These are phyloP conservation scores for Hypsizygus ulmarius DNA, from an alignment of 1,284 basidiomycete genomes.

Conservation along the genomic window DNA sequence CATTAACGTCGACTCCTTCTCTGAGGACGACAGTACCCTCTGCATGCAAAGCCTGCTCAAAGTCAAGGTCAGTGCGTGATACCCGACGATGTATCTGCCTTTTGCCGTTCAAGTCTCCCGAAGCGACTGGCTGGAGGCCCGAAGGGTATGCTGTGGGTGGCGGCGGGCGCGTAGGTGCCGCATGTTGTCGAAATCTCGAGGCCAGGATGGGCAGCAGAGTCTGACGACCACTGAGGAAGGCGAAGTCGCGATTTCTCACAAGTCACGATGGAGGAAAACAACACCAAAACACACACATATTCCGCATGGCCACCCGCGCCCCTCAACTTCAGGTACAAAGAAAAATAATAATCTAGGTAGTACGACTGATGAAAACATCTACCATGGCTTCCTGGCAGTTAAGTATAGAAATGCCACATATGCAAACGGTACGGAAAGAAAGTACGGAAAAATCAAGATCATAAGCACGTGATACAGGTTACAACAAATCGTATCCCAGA, in stretches of 20 bases:
- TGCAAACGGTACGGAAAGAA: slow-evolving; percentile 6
- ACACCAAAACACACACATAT: not conserved
- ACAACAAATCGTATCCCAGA: slow-evolving; percentile 18
- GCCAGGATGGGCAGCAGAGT: slow-evolving; percentile 37
- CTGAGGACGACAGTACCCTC: slow-evolving; percentile 65
- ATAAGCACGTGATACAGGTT: slow-evolving; percentile 24
- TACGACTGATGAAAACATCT: not conserved
- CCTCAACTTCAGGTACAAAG: no score
- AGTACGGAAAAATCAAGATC: slow-evolving; percentile 12
- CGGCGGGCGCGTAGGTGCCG: slow-evolving; percentile 44
- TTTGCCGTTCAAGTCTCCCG: slow-evolving; percentile 42
- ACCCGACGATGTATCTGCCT: slow-evolving; percentile 43
- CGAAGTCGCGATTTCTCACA: not conserved
- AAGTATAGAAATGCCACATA: slow-evolving; percentile 14
- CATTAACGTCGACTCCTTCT: slow-evolving; percentile 66
- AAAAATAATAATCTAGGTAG: slow-evolving; percentile 3
- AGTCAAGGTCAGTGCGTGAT: slow-evolving; percentile 74
- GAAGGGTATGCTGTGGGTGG: slow-evolving; percentile 51
- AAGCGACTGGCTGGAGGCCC: slow-evolving; percentile 53
- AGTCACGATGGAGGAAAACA: not conserved
- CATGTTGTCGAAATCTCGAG: slow-evolving; percentile 45
- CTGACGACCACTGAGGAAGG: slow-evolving; percentile 3
- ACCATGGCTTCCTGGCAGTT: slow-evolving; percentile 12
- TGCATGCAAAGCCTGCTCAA: slow-evolving; percentile 67
- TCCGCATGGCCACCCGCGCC: no score